These are phyloP conservation scores for Aquilaria agallochum DNA, from an alignment of 441 rosid species.

Conservation along the genomic window DNA sequence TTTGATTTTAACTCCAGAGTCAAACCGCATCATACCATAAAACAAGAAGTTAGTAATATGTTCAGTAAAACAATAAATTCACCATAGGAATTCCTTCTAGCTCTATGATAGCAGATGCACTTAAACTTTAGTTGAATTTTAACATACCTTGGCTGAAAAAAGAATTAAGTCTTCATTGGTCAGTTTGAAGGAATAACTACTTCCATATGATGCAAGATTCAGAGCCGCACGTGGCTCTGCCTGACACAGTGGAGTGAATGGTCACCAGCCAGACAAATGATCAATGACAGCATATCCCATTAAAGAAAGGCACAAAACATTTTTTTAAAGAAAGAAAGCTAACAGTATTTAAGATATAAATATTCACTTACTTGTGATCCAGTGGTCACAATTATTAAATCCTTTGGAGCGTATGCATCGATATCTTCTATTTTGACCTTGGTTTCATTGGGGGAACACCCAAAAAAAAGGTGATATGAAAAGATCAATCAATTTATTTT, in stretches of 20 bases:
- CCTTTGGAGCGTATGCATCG: conserved; percentile 91
- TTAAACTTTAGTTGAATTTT: not conserved
- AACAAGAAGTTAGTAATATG: no score
- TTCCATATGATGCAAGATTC: conserved; percentile 95
- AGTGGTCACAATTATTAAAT: conserved; percentile 89
- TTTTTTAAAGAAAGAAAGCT: conserved; percentile 1
- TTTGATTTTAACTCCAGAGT: no score
- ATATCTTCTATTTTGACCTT: conserved; percentile 95
- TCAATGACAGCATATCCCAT: not conserved
- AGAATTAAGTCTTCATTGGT: conserved; percentile 79
- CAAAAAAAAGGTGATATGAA: conserved; percentile 13
- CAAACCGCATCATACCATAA: no score
- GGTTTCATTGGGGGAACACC: not conserved
- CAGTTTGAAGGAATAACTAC: conserved; percentile 83
- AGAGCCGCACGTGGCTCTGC: conserved; percentile 99
- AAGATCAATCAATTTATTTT: conserved; percentile 10
- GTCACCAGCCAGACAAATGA: conserved; percentile 26
- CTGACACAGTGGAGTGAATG: conserved; percentile 42
- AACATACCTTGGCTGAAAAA: conserved; percentile 86
- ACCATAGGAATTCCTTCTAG: no score
- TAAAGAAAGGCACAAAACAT: not conserved
- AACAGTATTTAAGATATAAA: conserved; percentile 6
- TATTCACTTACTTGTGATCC: conserved; percentile 87
- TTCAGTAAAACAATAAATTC: no score
- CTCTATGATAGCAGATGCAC: no score